Evolutionary conservation across 805 yeast species (phyloP), one percentile per base, ranked within the genome.

Genomic region (Yamadazyma paraphyllophila): DNA sequence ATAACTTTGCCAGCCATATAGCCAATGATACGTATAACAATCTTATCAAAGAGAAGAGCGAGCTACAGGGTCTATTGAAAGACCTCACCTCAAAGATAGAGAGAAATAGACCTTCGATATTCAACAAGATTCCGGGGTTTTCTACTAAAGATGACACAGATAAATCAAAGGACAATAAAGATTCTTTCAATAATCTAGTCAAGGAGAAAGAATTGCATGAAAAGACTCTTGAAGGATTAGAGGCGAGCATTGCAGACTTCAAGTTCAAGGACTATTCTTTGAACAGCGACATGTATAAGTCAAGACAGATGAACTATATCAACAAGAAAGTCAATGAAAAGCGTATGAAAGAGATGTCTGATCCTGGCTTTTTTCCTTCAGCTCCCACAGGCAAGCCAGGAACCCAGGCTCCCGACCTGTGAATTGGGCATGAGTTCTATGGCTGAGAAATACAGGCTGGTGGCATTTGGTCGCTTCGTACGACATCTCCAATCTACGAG

Each of bases 321-420:
- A 74, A 75, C 47, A 67, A 61, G 34, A 55, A 58, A 43, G 54
- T 55, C 39, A 62, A 60, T 43, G 60, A 56, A 35, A 62, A 61
- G 47, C 50, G 63, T 25, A 54, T 58, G 38, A 61, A 68, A 38
- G 65, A 62, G 32, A 52, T 73, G 40, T 52, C 57, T 24, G 54
- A 59, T 16, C 74, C 74, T 9, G 61, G 65, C 1, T 63, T 67
- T 33, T 75, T 76, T 47, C 81, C 81, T 1, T 50, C 65, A 14
- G 59, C 58, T 15, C 65, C 63, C 20, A 29, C 17, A 7, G 14
- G 29, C 12, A 17, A 8, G n/a, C 43, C 38, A 26, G 42, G 33
- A n/a, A 33, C 15, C 9, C 24, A 12, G 36, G 17, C 36, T 24
- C 36, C 12, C 13, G 20, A 15, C n/a, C 11, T 33, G 25, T 12